Evolutionary conservation across 139 green algal species (phyloP), one percentile per base, ranked within the genome.

Genomic region (Chlamydomonas incerta): DNA sequence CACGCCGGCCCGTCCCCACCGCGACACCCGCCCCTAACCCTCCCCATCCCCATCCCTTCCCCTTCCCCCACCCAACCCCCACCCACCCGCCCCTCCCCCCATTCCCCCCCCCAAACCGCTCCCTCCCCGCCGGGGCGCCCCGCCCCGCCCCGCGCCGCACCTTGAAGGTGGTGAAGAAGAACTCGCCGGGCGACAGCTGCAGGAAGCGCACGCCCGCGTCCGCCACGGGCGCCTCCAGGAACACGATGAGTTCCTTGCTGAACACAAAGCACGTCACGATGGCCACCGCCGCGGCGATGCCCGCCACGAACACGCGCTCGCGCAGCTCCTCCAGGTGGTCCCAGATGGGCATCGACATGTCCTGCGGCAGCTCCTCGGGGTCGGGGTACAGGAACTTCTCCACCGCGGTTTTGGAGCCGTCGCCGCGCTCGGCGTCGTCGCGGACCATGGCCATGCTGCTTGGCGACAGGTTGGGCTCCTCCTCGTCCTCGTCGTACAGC

Each of bases 141-240:
- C 6, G 5, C 6, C 41, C 41, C 8, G 41, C 41, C 41, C 6
- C 41, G 8, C 8, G 41, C 41, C 41, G 41, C 75, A 98, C 97
- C 94, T 99, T 99, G 77, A 99, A 89, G 0, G 98, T 99, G n/a
- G 97, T 99, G 93, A 99, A 99, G 92, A 99, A 98, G 88, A 98
- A 99, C 87, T 99, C 97, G 26, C 97, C 97, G 17, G 98, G 98
- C 9, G 95, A 98, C 9, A 99, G 95, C 77, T 83, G 97, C 87
- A 99, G 92, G 92, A 99, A 99, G 37, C 95, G 92, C 41, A 99
- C 98, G 20, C 98, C 98, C 31, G 98, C 87, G 28, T 93, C 89
- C 21, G 94, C 95, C 46, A 99, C 98, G 0, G 98, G 98, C 13
- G 94, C 95, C 88, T 99, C 98, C 77, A 99, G 90, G 76, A 99